Evolutionary conservation across 176 grass and related monocot species (phyloP), one percentile per base, ranked within the genome.

Genomic region (Hordeum vulgare): DNA sequence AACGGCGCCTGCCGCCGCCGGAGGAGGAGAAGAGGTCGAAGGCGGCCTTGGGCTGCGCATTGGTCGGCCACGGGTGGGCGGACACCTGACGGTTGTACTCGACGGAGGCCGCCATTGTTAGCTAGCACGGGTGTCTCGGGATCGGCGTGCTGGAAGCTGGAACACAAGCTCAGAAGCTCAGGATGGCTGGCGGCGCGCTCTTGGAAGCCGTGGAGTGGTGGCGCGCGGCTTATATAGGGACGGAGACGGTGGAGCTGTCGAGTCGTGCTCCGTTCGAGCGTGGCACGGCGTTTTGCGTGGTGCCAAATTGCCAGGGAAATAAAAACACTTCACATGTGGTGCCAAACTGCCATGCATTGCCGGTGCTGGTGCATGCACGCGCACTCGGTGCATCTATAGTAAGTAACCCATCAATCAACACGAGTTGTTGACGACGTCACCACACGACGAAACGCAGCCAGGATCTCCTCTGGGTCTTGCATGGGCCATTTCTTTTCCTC

Each of bases 91-190:
- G 83, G 58, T 88, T 69, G 33, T 90, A 83, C 21, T 94, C 84
- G 1, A 92, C 89, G 0, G 89, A 90, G 74, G 91, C 85, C 77
- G 86, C 90, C 82, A 86, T 86, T 84, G 26, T 61, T 40, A 40
- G 2, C 1, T 26, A 8, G 28, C 0, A 1, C 33, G 5, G n/a
- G 25, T 3, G 39, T n/a, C 49, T n/a, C n/a, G 60, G 63, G 28
- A 27, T 69, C 45, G 33, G 33, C 35, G 39, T 27, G 29, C 21
- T 17, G 56, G 23, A 8, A 6, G 11, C 11, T 35, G 18, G 63
- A n/a, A 64, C 7, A 53, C 54, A 61, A 77, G 75, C 9, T 62
- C 24, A 36, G 69, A 44, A 69, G 49, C 17, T 87, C 84, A 34
- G 75, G 25, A 66, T 59, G 57, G 79, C 79, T 47, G 57, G 79